Base-by-base conservation (phyloP, 805 yeast species). In the Kodamaea hsintzibuensis region DNA sequence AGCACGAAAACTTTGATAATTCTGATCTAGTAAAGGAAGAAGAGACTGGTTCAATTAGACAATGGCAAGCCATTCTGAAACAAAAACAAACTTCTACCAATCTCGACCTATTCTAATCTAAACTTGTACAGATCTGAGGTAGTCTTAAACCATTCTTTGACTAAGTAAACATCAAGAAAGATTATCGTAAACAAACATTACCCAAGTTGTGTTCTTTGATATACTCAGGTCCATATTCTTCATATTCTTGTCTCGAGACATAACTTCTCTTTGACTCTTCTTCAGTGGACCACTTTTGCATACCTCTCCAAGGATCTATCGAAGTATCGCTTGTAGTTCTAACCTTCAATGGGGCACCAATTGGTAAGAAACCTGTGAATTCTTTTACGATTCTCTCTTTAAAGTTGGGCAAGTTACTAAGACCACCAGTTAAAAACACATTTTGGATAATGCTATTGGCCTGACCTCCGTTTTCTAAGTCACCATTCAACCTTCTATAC, bases 291-390 rank as follows among this genome's bases (percentile, higher is more conserved):
- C 96, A 89, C 62, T 81, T 80, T 10, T 89, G 85, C 96, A 95
- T 91, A 27, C 99, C 99, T 62, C 78, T 85, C 98, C 99, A 95
- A 1, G 98, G 83, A 68, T 93, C 99, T 30, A 82, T 63, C 1
- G 82, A 60, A 1, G 97, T 93, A 66, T 89, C 84, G 1, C 69
- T 59, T 0, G 97, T 95, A 14, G 71, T 64, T 52, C 86, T 73
- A 0, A 92, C 87, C 4, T 76, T 71, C 37, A 92, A 70, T 0
- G 82, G 79, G 0, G 88, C 72, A 1, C 82, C 87, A 1, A 78
- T 78, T 0, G 98, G 98, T 50, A 95, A 72, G 55, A 88, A 81
- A 7, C 82, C 72, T 12, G 82, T 81, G 55, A 91, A 82, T 57
- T 95, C 99, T 25, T 73, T 72, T 1, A 72, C 72, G n/a, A 95